These are phyloP conservation scores for Huiozyma naganishii DNA, from an alignment of 805 yeast genomes.

Conservation along the genomic window DNA sequence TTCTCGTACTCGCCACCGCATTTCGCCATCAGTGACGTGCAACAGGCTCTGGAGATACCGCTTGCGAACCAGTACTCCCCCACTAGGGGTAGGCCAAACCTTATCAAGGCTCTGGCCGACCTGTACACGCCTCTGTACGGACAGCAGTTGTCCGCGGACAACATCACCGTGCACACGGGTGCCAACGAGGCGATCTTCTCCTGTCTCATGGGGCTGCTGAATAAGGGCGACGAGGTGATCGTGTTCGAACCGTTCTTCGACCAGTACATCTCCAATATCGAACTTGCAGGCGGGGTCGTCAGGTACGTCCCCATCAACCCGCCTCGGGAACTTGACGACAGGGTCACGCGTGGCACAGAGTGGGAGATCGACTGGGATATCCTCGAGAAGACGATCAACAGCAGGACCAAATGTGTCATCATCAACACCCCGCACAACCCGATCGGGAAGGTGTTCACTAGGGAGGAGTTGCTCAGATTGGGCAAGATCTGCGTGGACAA, in stretches of 20 bases:
- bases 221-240: slow-evolving; percentile 87
- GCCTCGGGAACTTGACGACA: slow-evolving; percentile 55
- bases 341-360: slow-evolving; percentile 67
- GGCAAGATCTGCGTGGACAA: slow-evolving; percentile 80
- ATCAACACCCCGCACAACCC: slow-evolving; percentile 96
- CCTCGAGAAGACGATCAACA: slow-evolving; percentile 57
- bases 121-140: slow-evolving; percentile 57
- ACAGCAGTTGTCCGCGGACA: slow-evolving; percentile 23
- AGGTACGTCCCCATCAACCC: slow-evolving; percentile 80
- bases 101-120: slow-evolving; percentile 57
- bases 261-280: slow-evolving; percentile 90
- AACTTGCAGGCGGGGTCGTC: slow-evolving; percentile 86
- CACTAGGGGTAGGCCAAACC: slow-evolving; percentile 73
- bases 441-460: slow-evolving; percentile 78
- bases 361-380: slow-evolving; percentile 81
- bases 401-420: slow-evolving; percentile 75
- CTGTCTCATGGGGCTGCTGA: slow-evolving; percentile 71
- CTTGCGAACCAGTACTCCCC: slow-evolving; percentile 87
- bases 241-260: slow-evolving; percentile 97
- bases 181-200: slow-evolving; percentile 94
- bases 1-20: slow-evolving; percentile 93
- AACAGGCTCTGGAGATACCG: slow-evolving; percentile 60
- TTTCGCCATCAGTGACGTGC: slow-evolving; percentile 80
- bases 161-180: slow-evolving; percentile 79
- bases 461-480: slow-evolving; percentile 59